Conservation (phyloP, 306 rosid genomes). For the Cucumis cinereus region DNA sequence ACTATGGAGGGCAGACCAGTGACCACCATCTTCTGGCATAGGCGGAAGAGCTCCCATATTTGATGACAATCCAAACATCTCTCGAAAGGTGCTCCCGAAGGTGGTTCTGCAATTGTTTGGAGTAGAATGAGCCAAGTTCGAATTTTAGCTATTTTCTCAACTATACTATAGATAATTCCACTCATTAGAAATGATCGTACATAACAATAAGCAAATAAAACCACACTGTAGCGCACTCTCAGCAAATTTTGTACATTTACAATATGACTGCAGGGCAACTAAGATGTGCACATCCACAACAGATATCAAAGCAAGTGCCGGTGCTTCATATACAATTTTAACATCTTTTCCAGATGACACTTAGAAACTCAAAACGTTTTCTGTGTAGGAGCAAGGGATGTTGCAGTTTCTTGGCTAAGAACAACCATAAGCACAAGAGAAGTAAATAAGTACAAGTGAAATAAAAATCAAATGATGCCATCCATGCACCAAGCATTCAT, state of each 20-base stretch:
- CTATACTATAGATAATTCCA: background rate
- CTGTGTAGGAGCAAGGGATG: background rate
- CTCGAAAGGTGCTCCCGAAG: constrained; percentile 64
- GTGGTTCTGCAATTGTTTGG: constrained; percentile 37
- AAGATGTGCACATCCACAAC: background rate
- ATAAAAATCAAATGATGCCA: background rate
- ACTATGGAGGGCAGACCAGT: constrained; percentile 85
- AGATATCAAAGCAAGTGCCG: background rate
- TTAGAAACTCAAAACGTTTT: background rate
- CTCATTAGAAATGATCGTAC: background rate
- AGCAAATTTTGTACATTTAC: background rate
- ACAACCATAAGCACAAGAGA: background rate
- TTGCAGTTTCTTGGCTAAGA: background rate
- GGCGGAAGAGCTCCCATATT: constrained; percentile 68
- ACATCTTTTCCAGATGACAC: background rate
- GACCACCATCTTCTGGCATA: constrained; percentile 89
- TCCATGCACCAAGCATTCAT: background rate
- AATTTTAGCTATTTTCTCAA: background rate
- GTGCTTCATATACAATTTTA: background rate
- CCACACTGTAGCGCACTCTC: background rate
- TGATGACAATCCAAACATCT: constrained; percentile 55
- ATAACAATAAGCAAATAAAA: background rate
- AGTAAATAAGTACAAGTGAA: background rate
- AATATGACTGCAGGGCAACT: too few relatives aligned
- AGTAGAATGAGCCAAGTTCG: background rate